Conservation (phyloP, 768 basidiomycete species). For the Mycena maculata region DNA sequence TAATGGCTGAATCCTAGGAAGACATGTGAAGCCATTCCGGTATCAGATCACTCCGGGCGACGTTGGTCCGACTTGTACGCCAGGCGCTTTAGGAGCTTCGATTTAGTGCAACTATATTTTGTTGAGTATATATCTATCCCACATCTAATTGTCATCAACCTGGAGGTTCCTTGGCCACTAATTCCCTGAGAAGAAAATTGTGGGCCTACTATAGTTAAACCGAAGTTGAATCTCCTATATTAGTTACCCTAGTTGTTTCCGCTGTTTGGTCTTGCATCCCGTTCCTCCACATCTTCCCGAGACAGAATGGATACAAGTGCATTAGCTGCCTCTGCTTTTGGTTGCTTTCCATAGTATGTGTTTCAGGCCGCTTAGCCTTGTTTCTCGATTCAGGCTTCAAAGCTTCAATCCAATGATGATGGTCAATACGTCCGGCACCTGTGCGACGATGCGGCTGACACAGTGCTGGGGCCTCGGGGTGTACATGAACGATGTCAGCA, state of each 20-base stretch:
- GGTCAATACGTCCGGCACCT: conserved; percentile 44
- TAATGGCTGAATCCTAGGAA: background rate
- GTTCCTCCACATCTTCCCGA: background rate
- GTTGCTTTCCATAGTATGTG: conserved; percentile 24
- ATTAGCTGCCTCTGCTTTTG: conserved; percentile 17
- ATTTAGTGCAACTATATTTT: no score
- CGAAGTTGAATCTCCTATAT: no score
- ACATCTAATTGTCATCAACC: no score
- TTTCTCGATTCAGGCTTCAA: background rate
- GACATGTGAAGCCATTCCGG: conserved; percentile 13
- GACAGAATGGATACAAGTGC: conserved; percentile 15
- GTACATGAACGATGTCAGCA: conserved; percentile 40
- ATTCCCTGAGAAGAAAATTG: no score
- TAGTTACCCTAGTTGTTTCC: no score
- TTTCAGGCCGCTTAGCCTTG: background rate
- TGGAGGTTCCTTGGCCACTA: no score
- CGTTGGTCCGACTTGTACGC: background rate
- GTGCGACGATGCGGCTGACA: conserved; percentile 43
- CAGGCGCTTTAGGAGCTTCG: background rate
- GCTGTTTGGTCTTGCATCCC: background rate
- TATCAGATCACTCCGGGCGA: background rate
- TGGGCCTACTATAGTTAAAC: no score
- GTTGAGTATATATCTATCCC: no score
- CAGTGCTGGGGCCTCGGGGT: conserved; percentile 46
- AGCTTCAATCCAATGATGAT: conserved; percentile 46